A percentile compares a stretch with the other conserved stretches of the same genome.
These are phyloP conservation scores for Colletotrichum sansevieriae DNA, from an alignment of 2,329 filamentous ascomycete genomes.

Conservation along the genomic window DNA sequence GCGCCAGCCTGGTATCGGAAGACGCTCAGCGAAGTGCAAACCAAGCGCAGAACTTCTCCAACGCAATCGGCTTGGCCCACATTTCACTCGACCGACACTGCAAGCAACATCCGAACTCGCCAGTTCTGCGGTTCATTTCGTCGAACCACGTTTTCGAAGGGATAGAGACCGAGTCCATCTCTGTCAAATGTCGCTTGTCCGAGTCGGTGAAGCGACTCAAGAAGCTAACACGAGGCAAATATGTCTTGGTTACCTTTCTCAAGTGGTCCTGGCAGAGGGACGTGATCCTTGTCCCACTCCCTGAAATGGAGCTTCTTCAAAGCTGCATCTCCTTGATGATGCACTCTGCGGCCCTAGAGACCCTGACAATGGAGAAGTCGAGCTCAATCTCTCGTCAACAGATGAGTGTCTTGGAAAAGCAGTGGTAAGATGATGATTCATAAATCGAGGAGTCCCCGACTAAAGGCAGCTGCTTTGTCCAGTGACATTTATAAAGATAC, in stretches of 20 bases:
- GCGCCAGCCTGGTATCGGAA: not conserved
- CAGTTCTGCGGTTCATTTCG: not conserved
- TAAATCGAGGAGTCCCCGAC: no score
- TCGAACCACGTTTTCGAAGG: not conserved
- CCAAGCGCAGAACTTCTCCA: not conserved
- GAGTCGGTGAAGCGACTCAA: not conserved
- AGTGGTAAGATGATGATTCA: not conserved
- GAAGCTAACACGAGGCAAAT: not conserved
- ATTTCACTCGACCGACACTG: not conserved
- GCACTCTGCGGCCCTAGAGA: not conserved
- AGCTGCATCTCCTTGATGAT: not conserved
- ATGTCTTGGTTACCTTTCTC: not conserved
- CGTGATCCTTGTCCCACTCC: not conserved
- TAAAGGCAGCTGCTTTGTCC: no score
- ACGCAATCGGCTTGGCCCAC: not conserved
- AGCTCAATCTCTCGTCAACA: no score
- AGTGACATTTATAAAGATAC: no score
- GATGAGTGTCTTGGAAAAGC: not conserved
- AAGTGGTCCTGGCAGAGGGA: conserved; percentile 22
- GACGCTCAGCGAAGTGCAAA: conserved; percentile 1
- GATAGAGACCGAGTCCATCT: not conserved
- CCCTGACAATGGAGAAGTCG: not conserved
- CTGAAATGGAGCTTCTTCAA: conserved; percentile 7
- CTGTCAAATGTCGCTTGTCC: not conserved
- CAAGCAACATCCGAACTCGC: not conserved